Conservation (phyloP, 2,329 filamentous ascomycete species). For the Chaetomium globosum region DNA sequence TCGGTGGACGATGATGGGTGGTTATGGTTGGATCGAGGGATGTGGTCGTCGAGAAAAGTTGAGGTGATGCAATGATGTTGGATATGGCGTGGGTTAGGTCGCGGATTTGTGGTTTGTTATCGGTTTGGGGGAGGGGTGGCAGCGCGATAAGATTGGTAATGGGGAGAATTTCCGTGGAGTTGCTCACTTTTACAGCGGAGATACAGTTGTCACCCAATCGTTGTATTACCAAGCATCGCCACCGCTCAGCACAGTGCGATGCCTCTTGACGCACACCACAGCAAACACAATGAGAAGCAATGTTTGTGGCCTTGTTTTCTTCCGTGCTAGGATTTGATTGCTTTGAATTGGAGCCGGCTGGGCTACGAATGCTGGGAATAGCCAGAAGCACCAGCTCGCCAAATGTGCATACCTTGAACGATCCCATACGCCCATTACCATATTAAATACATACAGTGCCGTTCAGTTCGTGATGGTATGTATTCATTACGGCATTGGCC, state of each 20-base stretch:
- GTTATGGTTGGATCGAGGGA: neutral
- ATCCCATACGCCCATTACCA: neutral
- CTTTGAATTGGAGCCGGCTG: neutral
- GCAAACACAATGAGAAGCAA: neutral
- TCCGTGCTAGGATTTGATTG: neutral
- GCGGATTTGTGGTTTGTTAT: neutral
- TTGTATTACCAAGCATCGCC: conserved; percentile 32
- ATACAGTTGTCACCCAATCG: conserved; percentile 13
- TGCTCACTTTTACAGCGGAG: conserved; percentile 28
- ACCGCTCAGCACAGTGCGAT: conserved; percentile 22
- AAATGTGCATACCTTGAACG: neutral
- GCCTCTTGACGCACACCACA: neutral
- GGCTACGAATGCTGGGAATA: neutral
- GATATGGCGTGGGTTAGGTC: neutral
- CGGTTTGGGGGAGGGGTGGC: conserved; percentile 6
- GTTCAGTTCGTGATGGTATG: neutral
- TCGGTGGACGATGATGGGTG: neutral
- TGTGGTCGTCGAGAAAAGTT: neutral
- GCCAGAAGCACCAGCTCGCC: neutral
- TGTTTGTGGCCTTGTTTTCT: neutral
- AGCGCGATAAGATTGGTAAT: conserved; percentile 29
- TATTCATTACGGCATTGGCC: neutral
- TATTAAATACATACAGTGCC: neutral
- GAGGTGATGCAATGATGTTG: neutral
- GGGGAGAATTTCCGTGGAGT: conserved; percentile 29